Evolutionary conservation across 441 rosid genomes (phyloP).

Genomic region (Adansonia madagascariensis): DNA sequence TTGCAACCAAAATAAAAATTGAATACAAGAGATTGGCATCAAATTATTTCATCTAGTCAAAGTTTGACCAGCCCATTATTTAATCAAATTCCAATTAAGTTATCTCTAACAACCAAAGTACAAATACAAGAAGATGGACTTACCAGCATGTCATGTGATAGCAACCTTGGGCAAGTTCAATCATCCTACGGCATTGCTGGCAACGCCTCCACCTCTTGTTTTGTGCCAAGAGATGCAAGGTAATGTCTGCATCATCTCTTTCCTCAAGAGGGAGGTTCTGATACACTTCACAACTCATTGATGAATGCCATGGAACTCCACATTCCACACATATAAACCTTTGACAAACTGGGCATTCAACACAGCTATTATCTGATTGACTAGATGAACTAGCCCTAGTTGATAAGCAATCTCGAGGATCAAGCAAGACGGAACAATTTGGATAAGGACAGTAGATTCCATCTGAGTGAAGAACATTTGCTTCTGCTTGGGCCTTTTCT

Average conservation of each 20-base stretch:
- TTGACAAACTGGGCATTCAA: slow-evolving; percentile 84
- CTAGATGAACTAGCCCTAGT: slow-evolving; percentile 77
- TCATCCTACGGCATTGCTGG: slow-evolving; percentile 90
- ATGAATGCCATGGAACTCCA: slow-evolving; percentile 91
- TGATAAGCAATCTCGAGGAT: slow-evolving; percentile 69
- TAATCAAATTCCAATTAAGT: background rate
- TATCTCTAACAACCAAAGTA: background rate
- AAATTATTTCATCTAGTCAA: too few species aligned
- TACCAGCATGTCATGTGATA: slow-evolving; percentile 94
- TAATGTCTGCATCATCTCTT: slow-evolving; percentile 75
- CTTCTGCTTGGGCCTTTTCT: slow-evolving; percentile 67
- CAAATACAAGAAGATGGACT: slow-evolving; percentile 32
- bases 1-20: background rate
- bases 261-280: slow-evolving; percentile 81
- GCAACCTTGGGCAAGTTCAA: slow-evolving; percentile 87
- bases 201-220: slow-evolving; percentile 91
- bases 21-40: too few species aligned
- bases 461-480: slow-evolving; percentile 50
- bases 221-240: slow-evolving; percentile 77
- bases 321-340: slow-evolving; percentile 84
- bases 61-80: too few species aligned
- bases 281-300: slow-evolving; percentile 81
- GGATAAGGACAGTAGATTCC: slow-evolving; percentile 86
- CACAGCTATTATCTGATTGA: slow-evolving; percentile 60
- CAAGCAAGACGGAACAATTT: slow-evolving; percentile 73